Percentiles rank a stretch among this genome's conserved stretches.
phyloP scores from a whole-genome alignment of 495 filamentous ascomycete species.

The Neurospora sp. region DNA sequence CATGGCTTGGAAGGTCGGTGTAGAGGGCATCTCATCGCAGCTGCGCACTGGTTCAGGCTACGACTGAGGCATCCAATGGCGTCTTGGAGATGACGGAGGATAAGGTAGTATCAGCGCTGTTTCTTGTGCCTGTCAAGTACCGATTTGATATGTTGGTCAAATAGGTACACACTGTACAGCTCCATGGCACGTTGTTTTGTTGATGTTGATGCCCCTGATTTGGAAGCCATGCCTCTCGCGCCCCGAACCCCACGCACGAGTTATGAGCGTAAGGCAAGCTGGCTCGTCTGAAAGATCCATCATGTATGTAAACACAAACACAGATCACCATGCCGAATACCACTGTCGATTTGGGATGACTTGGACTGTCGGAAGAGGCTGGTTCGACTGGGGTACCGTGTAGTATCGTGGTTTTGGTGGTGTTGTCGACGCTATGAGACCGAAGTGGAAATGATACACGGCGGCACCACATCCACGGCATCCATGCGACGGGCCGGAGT shows the following conservation, averaged over 20 bases:
- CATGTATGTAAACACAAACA: neutral
- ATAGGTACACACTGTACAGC: neutral
- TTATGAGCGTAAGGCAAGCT: neutral
- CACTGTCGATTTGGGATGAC: neutral
- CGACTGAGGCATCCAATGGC: slow-evolving; percentile 9
- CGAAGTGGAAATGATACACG: neutral
- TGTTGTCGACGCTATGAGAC: neutral
- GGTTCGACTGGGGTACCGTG: neutral
- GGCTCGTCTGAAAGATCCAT: neutral
- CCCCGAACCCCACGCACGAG: neutral
- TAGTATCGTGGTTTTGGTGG: neutral
- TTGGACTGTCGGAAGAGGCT: neutral
- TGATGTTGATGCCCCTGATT: neutral
- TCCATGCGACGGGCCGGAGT: neutral
- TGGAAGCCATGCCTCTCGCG: neutral
- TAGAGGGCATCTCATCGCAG: slow-evolving; percentile 13
- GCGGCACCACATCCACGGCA: neutral
- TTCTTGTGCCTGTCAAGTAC: neutral
- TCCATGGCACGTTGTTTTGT: neutral
- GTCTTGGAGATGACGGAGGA: neutral
- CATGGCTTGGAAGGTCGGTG: slow-evolving; percentile 2
- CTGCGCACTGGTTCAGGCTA: slow-evolving; percentile 12
- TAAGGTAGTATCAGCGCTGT: neutral
- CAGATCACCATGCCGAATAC: neutral
- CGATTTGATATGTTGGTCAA: neutral